Evolutionary conservation across 1,284 basidiomycete genomes (phyloP), one percentile per base, ranked within the genome.

Genomic region (Pulveroboletus sp.): DNA sequence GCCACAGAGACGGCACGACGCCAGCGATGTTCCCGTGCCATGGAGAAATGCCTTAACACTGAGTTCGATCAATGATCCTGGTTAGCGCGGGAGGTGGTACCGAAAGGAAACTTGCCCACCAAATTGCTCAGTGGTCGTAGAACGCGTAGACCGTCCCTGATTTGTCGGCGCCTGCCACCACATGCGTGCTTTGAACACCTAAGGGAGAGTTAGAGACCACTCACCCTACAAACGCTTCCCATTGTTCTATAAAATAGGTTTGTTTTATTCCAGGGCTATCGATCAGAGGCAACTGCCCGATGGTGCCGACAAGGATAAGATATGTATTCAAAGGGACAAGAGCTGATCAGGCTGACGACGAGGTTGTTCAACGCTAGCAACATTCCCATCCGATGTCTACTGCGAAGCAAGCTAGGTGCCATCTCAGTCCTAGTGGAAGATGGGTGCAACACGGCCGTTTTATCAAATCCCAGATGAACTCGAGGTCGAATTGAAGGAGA

Each of bases 361-460:
- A 50, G 29, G 22, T 39, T 43, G 42, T 42, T 45, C 44, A 47
- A 12, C n/a, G 72, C 58, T 2, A 83, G 82, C 53, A 75, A 77
- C 47, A 77, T 71, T 7, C 81, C 81, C 0, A 85, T 58, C 83
- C 69, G 38, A 91, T 81, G 68, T 90, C 87, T 18, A 35, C 28
- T 5, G 22, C 31, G 20, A 38, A 25, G 75, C 84, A 22, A 83
- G 77, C 49, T 87, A 86, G 3, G 89, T 83, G 33, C 82, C 83
- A 25, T 81, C 80, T 82, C 82, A 33, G 45, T 88, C 85, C 54
- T 84, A 81, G 31, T 82, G 70, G 33, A 83, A 70, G 31, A 87
- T 75, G 2, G 81, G 78, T 6, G 81, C 72, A 1, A 79, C 82
- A 25, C 70, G 71, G 48, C 77, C 74, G 33, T 74, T 73, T 56